phyloP scores from a whole-genome alignment of 2,329 filamentous ascomycete genomes.

The Verticillium albo-atrum region DNA sequence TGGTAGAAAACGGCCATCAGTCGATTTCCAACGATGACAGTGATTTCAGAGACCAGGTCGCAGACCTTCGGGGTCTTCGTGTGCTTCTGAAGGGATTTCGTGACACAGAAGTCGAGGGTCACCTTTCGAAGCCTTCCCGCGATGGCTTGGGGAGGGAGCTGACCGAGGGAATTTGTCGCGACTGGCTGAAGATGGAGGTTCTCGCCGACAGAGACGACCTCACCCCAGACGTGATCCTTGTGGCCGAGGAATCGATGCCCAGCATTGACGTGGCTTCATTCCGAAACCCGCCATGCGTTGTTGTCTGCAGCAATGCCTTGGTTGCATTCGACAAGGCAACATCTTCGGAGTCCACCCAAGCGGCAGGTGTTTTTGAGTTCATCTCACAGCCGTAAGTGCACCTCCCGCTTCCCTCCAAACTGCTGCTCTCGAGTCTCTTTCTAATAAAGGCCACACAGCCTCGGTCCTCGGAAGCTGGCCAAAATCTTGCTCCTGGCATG shows the following conservation, averaged over 20 bases:
- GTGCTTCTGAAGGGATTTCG: constrained; percentile 6
- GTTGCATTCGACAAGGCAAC: constrained; percentile 9
- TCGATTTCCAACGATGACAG: neutral
- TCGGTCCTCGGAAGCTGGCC: constrained; percentile 12
- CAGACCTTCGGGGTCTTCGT: neutral
- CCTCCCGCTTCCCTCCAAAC: neutral
- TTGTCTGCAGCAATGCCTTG: constrained; percentile 14
- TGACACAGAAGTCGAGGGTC: no score
- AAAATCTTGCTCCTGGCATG: constrained; percentile 8
- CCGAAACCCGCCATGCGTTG: constrained; percentile 11
- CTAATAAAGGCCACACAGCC: constrained; percentile 3
- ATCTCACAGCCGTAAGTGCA: constrained; percentile 14
- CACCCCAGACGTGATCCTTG: constrained; percentile 15
- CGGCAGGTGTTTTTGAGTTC: constrained; percentile 12
- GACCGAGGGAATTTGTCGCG: constrained; percentile 1
- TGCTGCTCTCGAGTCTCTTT: neutral
- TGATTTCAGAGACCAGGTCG: constrained; percentile 8
- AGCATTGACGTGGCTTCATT: constrained; percentile 9
- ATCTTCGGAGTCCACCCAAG: constrained; percentile 2
- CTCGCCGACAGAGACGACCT: neutral
- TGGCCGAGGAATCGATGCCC: constrained; percentile 18
- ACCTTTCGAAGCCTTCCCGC: constrained; percentile 22
- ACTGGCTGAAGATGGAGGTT: neutral
- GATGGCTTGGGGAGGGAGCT: constrained; percentile 24
- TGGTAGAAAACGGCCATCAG: neutral